Base-by-base conservation (phyloP, 192 early-diverging fungal genomes). In the Rhizophagus prolifer region DNA sequence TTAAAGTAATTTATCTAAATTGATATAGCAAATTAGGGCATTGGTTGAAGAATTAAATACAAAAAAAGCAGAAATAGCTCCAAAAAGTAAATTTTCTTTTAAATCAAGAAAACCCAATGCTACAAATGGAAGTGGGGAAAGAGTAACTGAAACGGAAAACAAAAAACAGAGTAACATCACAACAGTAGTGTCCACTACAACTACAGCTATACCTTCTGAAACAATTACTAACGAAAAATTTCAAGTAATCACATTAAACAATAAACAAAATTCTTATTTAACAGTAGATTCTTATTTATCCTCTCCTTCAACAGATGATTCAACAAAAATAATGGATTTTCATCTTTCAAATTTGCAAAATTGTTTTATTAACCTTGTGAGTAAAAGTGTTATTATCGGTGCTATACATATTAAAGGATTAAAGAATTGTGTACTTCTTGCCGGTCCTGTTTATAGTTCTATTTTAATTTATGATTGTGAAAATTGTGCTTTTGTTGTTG, bases 331-430 rank as follows among this genome's bases (percentile, higher is more conserved):
- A 19, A 80, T 85, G 58, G 92, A 92, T 82, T 86, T 92, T 14
- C 84, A 88, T 19, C 59, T 94, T 46, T 79, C 82, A 1, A 85
- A 90, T 77, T 66, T 95, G 13, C 73, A 79, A 12, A 66, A 85
- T 46, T 92, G 92, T 77, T 80, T 95, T 2, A 78, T 97, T 5
- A 88, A 90, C 61, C 80, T 96, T 46, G 84, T 89, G 2, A 81
- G 81, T 9, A 71, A 81, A 5, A 78, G 79, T 67, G 73, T 81
- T 3, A 76, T 81, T 8, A 47, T 95, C 16, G 88, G 90, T 5
- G 94, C 95, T 2, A 79, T 97, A 34, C 93, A 97, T 79, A 90
- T 92, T 79, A 89, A 90, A 73, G 85, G 91, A 64, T 67, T 95
- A n/a, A 74, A 84, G 16, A 79, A 85, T 62, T 81, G 68, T 31